Percentiles rank a stretch among this genome's conserved stretches.
phyloP scores from a whole-genome alignment of 2,329 filamentous ascomycete genomes.

The Camillea tinctor region DNA sequence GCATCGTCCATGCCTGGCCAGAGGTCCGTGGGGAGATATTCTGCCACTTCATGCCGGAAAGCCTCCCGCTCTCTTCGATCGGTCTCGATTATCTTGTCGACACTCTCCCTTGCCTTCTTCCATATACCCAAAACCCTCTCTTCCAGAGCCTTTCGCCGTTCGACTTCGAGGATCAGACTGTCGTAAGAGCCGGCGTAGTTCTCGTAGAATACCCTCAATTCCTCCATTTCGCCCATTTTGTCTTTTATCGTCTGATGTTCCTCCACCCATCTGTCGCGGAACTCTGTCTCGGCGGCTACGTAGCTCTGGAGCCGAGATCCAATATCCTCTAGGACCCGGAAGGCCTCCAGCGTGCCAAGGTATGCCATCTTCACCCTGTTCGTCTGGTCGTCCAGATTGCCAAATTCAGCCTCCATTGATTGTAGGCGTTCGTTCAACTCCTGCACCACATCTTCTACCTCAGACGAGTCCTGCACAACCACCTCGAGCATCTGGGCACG shows the following conservation, averaged over 20 bases:
- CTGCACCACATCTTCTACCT: slow-evolving; percentile 64
- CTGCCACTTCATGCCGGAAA: slow-evolving; percentile 80
- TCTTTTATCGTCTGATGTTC: slow-evolving; percentile 68
- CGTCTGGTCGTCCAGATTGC: slow-evolving; percentile 62
- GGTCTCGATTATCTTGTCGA: slow-evolving; percentile 71
- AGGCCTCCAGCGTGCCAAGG: slow-evolving; percentile 58
- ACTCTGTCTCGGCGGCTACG: slow-evolving; percentile 63
- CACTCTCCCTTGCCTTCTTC: slow-evolving; percentile 71
- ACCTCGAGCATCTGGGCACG: slow-evolving; percentile 81
- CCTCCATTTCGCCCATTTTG: slow-evolving; percentile 73
- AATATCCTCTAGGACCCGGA: slow-evolving; percentile 66
- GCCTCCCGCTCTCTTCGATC: slow-evolving; percentile 72
- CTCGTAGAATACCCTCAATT: slow-evolving; percentile 79
- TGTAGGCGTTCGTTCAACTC: slow-evolving; percentile 73
- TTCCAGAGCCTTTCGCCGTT: slow-evolving; percentile 70
- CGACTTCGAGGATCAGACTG: slow-evolving; percentile 78
- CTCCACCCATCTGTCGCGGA: slow-evolving; percentile 67
- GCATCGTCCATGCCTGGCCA: slow-evolving; percentile 74
- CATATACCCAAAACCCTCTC: slow-evolving; percentile 72
- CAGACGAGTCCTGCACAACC: slow-evolving; percentile 67
- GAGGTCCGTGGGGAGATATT: slow-evolving; percentile 82
- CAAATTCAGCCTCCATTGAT: slow-evolving; percentile 73
- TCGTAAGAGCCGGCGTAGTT: slow-evolving; percentile 84
- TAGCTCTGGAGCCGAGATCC: slow-evolving; percentile 64
- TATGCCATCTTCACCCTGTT: slow-evolving; percentile 56